A percentile compares a stretch with the other conserved stretches of the same genome.
Conservation (phyloP, 2,329 filamentous ascomycete genomes). For the Aaosphaeria pasadenensis region DNA sequence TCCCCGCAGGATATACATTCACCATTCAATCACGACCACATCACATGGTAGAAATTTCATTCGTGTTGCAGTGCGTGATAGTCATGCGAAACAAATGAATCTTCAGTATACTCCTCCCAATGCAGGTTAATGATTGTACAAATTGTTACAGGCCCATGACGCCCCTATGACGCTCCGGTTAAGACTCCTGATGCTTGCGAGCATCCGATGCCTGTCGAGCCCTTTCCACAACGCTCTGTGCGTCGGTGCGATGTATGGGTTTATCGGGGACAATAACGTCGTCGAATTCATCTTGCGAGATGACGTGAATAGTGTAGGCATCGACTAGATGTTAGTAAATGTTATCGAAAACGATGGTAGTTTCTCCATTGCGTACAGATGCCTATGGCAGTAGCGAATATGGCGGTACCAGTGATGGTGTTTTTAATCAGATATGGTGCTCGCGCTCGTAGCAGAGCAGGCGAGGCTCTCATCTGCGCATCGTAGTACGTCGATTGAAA, state of each 20-base stretch:
- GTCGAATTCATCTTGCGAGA: conserved; percentile 95
- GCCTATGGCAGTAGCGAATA: conserved; percentile 72
- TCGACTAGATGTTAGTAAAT: conserved; percentile 45
- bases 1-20: no score
- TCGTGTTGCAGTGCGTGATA: no score
- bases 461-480: conserved; percentile 77
- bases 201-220: conserved; percentile 29
- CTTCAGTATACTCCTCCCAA: neutral
- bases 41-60: no score
- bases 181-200: conserved; percentile 15
- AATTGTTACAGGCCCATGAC: neutral
- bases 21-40: no score
- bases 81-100: no score
- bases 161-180: neutral
- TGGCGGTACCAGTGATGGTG: conserved; percentile 70
- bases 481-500: conserved; percentile 87
- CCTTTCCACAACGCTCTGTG: conserved; percentile 22
- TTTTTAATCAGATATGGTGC: conserved; percentile 93
- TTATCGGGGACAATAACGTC: conserved; percentile 87
- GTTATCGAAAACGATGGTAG: neutral
- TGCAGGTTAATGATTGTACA: neutral
- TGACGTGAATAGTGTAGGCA: conserved; percentile 71
- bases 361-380: conserved; percentile 63
- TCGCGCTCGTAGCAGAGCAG: conserved; percentile 86
- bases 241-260: conserved; percentile 51